Base-by-base conservation (phyloP, 2,329 filamentous ascomycete species). In the Lachnellula hyalina region DNA sequence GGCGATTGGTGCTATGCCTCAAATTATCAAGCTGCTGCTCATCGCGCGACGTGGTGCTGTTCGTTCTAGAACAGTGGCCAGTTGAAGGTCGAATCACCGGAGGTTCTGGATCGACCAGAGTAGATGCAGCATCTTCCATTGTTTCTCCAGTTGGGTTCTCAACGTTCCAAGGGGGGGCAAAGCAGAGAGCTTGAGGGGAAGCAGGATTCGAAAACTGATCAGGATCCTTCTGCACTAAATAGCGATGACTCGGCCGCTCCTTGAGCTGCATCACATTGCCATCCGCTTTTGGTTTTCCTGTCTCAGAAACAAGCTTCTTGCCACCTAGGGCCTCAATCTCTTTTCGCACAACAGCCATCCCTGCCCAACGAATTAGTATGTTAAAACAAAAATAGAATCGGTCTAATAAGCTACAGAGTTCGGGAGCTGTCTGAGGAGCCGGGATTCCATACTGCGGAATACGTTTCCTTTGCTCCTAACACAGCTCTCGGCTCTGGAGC, bases 261-360 rank as follows among this genome's bases (percentile, higher is more conserved):
- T 52, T 62, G 9, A 67, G 46, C 49, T 65, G 60, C 53, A 63
- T 55, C n/a, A 61, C 28, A 41, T 63, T 63, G 34, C 74, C 72
- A 2, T 77, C 75, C 4, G 64, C 56, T 57, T 78, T 78, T 0
- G 76, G 75, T 56, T 72, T 76, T 40, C 82, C 83, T 4, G 79
- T 84, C 65, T 87, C 83, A 0, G 82, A 80, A 23, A 81, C 68
- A 53, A 77, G 75, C 68, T 81, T 85, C 72, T 81, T 86, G 17
- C 87, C 87, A 28, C 87, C 86, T 7, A 89, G 71, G 5, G 76
- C 75, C 62, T 89, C 84, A 50, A 93, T 91, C 65, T 89, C 84
- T 52, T 78, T 78, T 40, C 89, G 80, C 32, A 93, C 73, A 0
- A 79, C 76, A 1, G 78, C 77, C 67, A 93, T 82, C 89, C 28